Evolutionary conservation across 2,329 filamentous ascomycete genomes (phyloP).

Genomic region (Gyromitra esculenta): DNA sequence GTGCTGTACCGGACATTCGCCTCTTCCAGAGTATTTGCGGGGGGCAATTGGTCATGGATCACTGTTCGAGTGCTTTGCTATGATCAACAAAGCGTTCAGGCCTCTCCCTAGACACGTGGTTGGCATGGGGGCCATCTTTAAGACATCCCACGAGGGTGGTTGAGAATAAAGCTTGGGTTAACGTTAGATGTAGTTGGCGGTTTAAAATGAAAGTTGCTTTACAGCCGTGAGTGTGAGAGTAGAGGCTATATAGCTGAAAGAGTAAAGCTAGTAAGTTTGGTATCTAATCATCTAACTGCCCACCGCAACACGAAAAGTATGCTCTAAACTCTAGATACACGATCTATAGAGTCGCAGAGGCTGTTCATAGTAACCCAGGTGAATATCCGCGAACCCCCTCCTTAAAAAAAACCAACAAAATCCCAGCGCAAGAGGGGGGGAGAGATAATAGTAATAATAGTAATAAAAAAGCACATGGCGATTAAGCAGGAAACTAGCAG

Average conservation of each 20-base stretch:
- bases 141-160: neutral
- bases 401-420: neutral
- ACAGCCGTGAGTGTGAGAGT: too few species aligned
- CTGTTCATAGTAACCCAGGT: neutral
- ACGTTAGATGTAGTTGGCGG: neutral
- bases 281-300: neutral
- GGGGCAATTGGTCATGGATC: too few species aligned
- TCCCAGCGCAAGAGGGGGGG: neutral
- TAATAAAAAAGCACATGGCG: neutral
- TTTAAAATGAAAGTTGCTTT: too few species aligned
- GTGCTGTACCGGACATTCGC: neutral
- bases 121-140: neutral
- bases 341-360: neutral
- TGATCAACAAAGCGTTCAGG: neutral
- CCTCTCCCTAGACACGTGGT: neutral
- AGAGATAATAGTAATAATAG: neutral
- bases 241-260: neutral
- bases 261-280: neutral
- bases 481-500: neutral
- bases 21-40: neutral
- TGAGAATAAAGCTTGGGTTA: neutral
- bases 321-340: neutral
- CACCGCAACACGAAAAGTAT: neutral
- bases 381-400: neutral
- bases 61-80: neutral